Percentiles rank a stretch among this genome's conserved stretches.
These are phyloP conservation scores for Ophiostoma australiae DNA, from an alignment of 2,329 filamentous ascomycete species.

Conservation along the genomic window DNA sequence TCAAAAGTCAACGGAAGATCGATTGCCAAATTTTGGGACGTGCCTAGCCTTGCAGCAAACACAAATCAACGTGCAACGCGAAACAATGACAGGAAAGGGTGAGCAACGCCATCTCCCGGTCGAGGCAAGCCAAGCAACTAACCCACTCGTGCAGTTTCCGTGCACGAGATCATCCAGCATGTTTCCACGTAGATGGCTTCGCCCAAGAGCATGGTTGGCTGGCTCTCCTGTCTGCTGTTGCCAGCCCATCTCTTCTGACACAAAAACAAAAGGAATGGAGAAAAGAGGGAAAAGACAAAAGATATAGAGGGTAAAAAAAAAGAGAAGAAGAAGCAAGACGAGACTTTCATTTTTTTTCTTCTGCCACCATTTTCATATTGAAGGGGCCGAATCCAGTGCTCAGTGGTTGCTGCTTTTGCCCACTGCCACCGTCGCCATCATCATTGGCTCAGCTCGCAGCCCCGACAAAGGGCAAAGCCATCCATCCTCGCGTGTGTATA, in stretches of 20 bases:
- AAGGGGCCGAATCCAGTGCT: neutral
- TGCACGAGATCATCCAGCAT: neutral
- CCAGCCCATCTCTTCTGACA: neutral
- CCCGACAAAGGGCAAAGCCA: neutral
- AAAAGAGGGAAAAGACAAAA: neutral
- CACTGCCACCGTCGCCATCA: slow-evolving; percentile 1
- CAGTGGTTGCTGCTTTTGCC: neutral
- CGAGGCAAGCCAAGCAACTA: neutral
- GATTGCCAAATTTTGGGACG: neutral
- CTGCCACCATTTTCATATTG: neutral
- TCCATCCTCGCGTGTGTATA: neutral
- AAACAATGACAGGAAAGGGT: neutral
- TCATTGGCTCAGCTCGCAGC: neutral
- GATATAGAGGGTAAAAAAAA: neutral
- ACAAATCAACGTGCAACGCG: neutral
- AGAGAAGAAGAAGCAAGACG: neutral
- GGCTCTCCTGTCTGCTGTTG: neutral
- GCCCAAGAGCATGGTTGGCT: neutral
- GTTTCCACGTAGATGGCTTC: neutral
- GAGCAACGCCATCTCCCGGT: neutral
- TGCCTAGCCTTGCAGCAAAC: neutral
- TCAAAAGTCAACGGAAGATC: neutral
- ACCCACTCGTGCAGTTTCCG: slow-evolving; percentile 3
- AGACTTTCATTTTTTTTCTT: slow-evolving; percentile 8
- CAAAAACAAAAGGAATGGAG: neutral